These are phyloP conservation scores for Trametes cingulata DNA, from an alignment of 768 basidiomycete species.

Conservation along the genomic window DNA sequence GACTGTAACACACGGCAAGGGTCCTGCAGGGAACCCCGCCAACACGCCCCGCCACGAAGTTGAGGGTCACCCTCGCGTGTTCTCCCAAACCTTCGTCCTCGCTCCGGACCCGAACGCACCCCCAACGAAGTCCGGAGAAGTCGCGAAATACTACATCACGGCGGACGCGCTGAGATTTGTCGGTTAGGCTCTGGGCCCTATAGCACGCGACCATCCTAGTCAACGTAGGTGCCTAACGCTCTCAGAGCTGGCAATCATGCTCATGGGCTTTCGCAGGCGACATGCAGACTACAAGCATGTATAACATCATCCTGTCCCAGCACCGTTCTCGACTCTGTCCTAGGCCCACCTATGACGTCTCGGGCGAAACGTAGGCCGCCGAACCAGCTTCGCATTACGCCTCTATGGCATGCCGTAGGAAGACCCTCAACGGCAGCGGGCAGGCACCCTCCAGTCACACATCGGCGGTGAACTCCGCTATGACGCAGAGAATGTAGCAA, in stretches of 20 bases:
- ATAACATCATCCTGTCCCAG: no score
- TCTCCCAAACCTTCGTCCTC: slow-evolving; percentile 86
- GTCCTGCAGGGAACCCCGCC: slow-evolving; percentile 57
- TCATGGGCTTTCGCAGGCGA: slow-evolving; percentile 3
- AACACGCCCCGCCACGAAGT: slow-evolving; percentile 48
- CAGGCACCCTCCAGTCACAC: no score
- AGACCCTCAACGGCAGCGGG: no score
- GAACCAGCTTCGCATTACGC: no score
- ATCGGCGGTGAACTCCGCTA: no score
- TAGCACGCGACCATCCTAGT: not conserved
- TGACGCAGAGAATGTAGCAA: slow-evolving; percentile 4
- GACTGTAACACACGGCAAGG: slow-evolving; percentile 69
- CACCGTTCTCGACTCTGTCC: no score
- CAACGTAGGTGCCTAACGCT: slow-evolving; percentile 2
- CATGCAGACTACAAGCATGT: not conserved
- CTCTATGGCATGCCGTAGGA: no score
- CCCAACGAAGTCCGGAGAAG: slow-evolving; percentile 64
- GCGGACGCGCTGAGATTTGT: slow-evolving; percentile 83
- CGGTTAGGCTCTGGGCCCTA: slow-evolving; percentile 44
- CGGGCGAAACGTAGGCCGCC: no score
- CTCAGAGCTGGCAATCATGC: slow-evolving; percentile 9
- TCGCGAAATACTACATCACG: slow-evolving; percentile 80
- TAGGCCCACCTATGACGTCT: no score
- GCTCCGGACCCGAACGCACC: slow-evolving; percentile 71
- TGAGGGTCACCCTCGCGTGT: slow-evolving; percentile 81